Evolutionary conservation across 805 yeast genomes (phyloP).

Genomic region (Suhomyces sp.): DNA sequence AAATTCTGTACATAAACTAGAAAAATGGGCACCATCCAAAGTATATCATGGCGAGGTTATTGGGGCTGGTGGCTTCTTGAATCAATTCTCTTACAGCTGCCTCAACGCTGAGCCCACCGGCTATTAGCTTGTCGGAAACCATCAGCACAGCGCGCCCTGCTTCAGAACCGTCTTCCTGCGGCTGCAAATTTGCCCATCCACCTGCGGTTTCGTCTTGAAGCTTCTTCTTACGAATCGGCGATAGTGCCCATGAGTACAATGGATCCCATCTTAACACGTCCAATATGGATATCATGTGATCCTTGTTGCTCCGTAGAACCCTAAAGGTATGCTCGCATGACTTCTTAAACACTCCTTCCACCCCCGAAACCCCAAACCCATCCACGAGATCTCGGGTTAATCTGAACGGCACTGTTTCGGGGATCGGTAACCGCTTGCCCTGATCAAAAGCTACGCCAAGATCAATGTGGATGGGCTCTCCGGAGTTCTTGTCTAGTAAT

Average conservation of each 20-base stretch:
- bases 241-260: constrained; percentile 83
- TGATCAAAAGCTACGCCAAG: constrained; percentile 96
- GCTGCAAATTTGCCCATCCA: constrained; percentile 10
- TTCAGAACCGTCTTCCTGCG: constrained; percentile 54
- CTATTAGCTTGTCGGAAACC: constrained; percentile 66
- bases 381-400: constrained; percentile 87
- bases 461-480: constrained; percentile 95
- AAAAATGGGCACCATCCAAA: constrained; percentile 83
- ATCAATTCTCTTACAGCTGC: constrained; percentile 81
- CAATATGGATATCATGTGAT: constrained; percentile 72
- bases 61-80: constrained; percentile 65
- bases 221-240: constrained; percentile 63
- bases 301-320: constrained; percentile 62
- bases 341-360: constrained; percentile 68
- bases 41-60: constrained; percentile 70
- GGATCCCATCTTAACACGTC: constrained; percentile 93
- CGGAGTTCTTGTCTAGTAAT: constrained; percentile 71
- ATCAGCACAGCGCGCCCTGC: constrained; percentile 75
- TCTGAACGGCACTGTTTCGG: constrained; percentile 93
- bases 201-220: constrained; percentile 43
- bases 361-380: constrained; percentile 88
- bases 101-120: constrained; percentile 70
- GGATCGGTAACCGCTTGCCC: constrained; percentile 77
- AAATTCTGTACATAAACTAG: constrained; percentile 19
- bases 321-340: constrained; percentile 71